Base-by-base conservation (phyloP, 2,329 filamentous ascomycete genomes). In the Colletotrichum sp. region DNA sequence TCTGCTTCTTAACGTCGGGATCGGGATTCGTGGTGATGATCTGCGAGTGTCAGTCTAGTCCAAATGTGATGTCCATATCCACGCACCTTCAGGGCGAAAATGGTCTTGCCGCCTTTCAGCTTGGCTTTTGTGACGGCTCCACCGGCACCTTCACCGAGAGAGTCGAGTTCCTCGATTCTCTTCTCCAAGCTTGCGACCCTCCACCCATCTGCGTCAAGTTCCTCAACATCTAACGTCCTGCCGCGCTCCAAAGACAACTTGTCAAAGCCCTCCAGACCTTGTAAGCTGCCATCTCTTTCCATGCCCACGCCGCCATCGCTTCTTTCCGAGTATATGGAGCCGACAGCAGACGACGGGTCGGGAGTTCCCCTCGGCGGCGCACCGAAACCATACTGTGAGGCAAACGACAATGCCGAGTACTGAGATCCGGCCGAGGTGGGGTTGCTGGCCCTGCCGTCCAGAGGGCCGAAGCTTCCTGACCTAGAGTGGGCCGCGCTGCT, bases 1-100 rank as follows among this genome's bases (percentile, higher is more conserved):
- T 99, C 84, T 99, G 97, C 83, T 98, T 98, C 88, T 98, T 98
- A 75, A 98, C 95, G 81, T 98, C 96, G 15, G 97, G 96, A 79
- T 99, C 97, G 3, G 97, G 97, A 82, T 98, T 98, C 38, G 97
- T 98, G 4, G 97, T 99, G 82, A 99, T 99, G 80, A 99, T 94
- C 96, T 98, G 76, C 4, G 33, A 36, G 36, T 29, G 57, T 66
- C 24, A 64, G 29, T 29, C 21, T 16, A 33, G 47, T 76, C 69
- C 6, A 16, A 27, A 18, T 21, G 54, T 21, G 38, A 16, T 13
- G n/a, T 24, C 33, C 13, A 21, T 43, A 21, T 51, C 70, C 31
- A 61, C 33, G 77, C 84, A 98, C 96, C 92, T 99, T 99, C 67
- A 99, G 86, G 9, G 97, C 97, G 87, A 99, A 99, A 9, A 98